Base-by-base conservation (phyloP, 108 stramenopile species). In the Fistulifera solaris region DNA sequence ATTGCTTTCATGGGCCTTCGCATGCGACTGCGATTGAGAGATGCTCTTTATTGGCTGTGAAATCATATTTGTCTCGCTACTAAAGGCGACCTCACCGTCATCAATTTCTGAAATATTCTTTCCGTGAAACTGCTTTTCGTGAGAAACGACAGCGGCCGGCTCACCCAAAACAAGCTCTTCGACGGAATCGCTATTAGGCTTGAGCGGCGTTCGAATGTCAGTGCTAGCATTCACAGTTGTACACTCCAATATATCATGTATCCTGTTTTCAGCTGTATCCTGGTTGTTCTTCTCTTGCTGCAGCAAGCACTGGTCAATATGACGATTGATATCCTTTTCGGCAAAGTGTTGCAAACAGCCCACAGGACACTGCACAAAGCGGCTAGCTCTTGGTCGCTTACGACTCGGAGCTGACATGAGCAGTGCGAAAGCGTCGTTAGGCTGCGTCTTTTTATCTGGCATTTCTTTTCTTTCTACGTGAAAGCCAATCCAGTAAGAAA, bases 311-410 rank as follows among this genome's bases (percentile, higher is more conserved):
- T 19, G 12, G 27, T 78, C 77, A 27, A 78, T 24, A 54, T 78
- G 77, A 11, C 31, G 17, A 59, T 78, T 74, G 41, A 78, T 68
- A 21, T 61, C 58, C 14, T 41, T 27, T 27, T 63, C 62, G 10
- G 56, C n/a, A 23, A 78, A 38, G 26, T 72, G 66, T 13, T 40
- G 47, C 22, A 67, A 67, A 31, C 77, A 78, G 16, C 75, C 75
- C 0, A 55, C 71, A 18, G 77, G 77, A 27, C 77, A 78, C 7
- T 43, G 31, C 1, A 78, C 74, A 50, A 75, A 75, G 23, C 74
- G 64, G 27, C 63, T 59, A 1, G 21, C 48, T 13, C 28, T 21
- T 6, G 16, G 10, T 18, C 38, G 49, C 44, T 62, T 54, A 15
- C 16, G 31, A 35, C 31, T 50, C 24, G 43, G 14, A 1, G 7